These are phyloP conservation scores for Microbotryum violaceum DNA, from an alignment of 1,284 basidiomycete species.

Conservation along the genomic window DNA sequence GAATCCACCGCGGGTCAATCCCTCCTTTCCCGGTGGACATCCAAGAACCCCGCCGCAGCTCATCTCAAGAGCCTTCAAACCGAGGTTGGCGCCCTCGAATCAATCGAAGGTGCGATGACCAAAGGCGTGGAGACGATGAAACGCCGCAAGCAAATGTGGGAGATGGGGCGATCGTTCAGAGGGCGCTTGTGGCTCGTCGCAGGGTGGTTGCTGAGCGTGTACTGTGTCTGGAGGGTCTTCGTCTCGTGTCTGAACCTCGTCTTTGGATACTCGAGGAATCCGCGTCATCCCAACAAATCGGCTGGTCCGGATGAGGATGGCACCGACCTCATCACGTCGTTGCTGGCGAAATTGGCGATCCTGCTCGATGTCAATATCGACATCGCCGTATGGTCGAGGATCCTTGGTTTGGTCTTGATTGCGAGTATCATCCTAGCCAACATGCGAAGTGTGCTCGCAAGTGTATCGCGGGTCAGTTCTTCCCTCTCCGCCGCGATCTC, in stretches of 20 bases:
- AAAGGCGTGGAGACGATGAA: conserved; percentile 39
- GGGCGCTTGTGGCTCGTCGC: conserved; percentile 39
- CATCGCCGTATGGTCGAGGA: conserved; percentile 40
- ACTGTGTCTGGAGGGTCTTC: conserved; percentile 40
- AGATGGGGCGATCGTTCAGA: conserved; percentile 37
- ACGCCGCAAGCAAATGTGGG: conserved; percentile 37
- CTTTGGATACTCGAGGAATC: conserved; percentile 33
- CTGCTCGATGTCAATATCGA: conserved; percentile 41
- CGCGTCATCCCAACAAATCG: conserved; percentile 5
- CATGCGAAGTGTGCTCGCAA: conserved; percentile 41
- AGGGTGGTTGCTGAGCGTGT: conserved; percentile 41
- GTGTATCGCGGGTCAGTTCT: conserved; percentile 36
- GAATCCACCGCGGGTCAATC: conserved; percentile 16
- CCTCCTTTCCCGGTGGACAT: conserved; percentile 25
- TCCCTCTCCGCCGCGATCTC: too few species aligned
- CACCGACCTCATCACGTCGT: conserved; percentile 35
- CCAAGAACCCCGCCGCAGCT: conserved; percentile 23
- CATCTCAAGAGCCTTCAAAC: conserved; percentile 39
- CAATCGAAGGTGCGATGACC: conserved; percentile 41
- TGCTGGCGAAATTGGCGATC: conserved; percentile 37
- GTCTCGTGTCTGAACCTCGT: conserved; percentile 40
- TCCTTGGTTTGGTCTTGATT: conserved; percentile 41
- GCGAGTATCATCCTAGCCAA: conserved; percentile 43
- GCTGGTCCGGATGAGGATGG: conserved; percentile 4
- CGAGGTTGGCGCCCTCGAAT: conserved; percentile 42